Conservation (phyloP, 495 filamentous ascomycete genomes). For the Aspergillus wentii region DNA sequence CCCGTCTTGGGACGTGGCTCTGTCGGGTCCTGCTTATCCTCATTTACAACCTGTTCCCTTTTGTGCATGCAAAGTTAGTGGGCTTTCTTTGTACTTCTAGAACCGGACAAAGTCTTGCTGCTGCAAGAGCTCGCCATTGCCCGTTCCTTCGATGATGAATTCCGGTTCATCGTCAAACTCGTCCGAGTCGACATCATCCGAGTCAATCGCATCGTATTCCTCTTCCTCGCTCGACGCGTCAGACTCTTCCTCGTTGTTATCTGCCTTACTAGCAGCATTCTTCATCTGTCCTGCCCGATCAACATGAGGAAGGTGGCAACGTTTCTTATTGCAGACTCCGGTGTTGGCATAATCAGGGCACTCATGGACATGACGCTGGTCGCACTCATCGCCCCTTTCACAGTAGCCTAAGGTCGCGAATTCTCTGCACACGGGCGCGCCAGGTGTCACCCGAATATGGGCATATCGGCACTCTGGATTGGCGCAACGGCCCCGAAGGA, state of each 20-base stretch:
- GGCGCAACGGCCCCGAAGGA: constrained; percentile 84
- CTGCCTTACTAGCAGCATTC: constrained; percentile 40
- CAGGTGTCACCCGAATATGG: constrained; percentile 76
- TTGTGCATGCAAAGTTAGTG: constrained; percentile 12
- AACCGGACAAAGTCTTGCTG: constrained; percentile 69
- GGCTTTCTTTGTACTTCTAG: too few species aligned
- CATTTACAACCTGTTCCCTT: constrained; percentile 9
- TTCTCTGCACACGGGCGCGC: constrained; percentile 74
- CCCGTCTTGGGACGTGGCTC: too few species aligned
- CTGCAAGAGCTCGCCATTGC: constrained; percentile 51
- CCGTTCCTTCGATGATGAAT: constrained; percentile 36
- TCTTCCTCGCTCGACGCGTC: constrained; percentile 85
- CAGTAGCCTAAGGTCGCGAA: constrained; percentile 92
- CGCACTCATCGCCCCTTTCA: constrained; percentile 71
- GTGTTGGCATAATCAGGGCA: constrained; percentile 95
- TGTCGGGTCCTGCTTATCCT: too few species aligned
- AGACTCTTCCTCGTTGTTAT: constrained; percentile 55
- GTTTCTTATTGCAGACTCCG: constrained; percentile 75
- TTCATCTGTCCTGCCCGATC: constrained; percentile 76
- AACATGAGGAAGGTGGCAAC: constrained; percentile 81
- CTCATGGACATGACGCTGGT: constrained; percentile 81
- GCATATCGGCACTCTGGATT: constrained; percentile 86
- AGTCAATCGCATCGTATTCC: constrained; percentile 66
- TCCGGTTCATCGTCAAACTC: constrained; percentile 67
- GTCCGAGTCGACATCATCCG: constrained; percentile 87